Evolutionary conservation across 805 yeast species (phyloP), one percentile per base, ranked within the genome.

Genomic region (Ogataea dorogensis): DNA sequence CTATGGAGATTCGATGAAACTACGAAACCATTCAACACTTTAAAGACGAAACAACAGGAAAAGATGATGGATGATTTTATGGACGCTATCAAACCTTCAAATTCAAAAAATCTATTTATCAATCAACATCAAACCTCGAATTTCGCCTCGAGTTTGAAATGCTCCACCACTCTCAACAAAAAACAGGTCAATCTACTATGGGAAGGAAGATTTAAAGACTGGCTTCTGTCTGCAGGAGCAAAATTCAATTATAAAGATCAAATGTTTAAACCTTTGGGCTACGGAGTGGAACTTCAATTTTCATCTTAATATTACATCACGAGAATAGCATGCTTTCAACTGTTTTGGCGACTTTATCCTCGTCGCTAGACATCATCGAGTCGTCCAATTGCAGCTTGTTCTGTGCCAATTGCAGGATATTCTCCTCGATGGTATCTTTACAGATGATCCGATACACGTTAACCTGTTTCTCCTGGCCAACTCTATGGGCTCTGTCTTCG

Each of bases 401-500:
- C 53, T 85, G 85, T 0, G 97, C 98, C 53, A 93, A 64, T 50
- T 78, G 79, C 42, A 81, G 70, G 50, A 93, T 89, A 49, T 84
- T 87, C 60, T 91, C 97, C 51, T 93, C 99, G 24, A 93, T 83
- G 1, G 96, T 79, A 38, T 77, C 71, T 45, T 71, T 73, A 7
- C 84, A 74, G 34, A 93, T 79, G 43, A 93, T 63, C 38, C 94
- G 77, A 25, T 76, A 72, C 12, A 94, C 96, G 35, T 69, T 65
- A 14, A 93, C 99, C 31, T 50, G 40, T 36, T 81, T 77, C 5
- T 81, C 77, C 64, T 91, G 98, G 1, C 98, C 98, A 17, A 93
- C 96, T 61, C 99, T 75, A 60, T 93, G 99, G 0, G 98, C 96
- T 56, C 99, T 77, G 61, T 93, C 99, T 58, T 94, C 98, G 2